phyloP scores from a whole-genome alignment of 1,139 yeast genomes.

The Suhomyces maxii region DNA sequence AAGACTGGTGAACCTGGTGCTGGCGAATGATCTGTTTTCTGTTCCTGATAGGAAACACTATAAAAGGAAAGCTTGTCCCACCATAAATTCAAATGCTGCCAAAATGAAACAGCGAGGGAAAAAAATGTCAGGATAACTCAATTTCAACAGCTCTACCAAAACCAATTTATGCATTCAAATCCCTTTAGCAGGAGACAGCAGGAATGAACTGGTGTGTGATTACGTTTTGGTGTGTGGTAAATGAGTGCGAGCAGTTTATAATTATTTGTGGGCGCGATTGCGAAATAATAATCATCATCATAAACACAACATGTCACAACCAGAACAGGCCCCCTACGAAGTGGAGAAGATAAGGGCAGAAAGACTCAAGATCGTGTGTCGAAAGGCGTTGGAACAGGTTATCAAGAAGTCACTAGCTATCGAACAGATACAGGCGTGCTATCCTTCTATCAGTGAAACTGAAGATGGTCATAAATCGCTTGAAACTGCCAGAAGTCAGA shows the following conservation, averaged over 20 bases:
- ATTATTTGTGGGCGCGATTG: neutral
- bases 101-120: too few species aligned
- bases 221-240: neutral
- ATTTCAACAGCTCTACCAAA: too few species aligned
- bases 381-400: constrained; percentile 70
- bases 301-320: neutral
- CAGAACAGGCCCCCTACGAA: neutral
- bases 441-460: constrained; percentile 56
- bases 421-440: constrained; percentile 65
- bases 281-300: neutral
- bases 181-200: too few species aligned
- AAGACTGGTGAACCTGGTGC: too few species aligned
- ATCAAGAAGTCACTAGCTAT: constrained; percentile 55
- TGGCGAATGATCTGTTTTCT: too few species aligned
- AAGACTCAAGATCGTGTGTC: constrained; percentile 55
- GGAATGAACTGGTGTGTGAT: too few species aligned
- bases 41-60: too few species aligned
- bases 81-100: too few species aligned
- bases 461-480: constrained; percentile 54
- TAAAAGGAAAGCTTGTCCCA: too few species aligned
- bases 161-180: too few species aligned
- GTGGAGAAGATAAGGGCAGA: constrained; percentile 49
- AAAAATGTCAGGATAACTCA: too few species aligned
- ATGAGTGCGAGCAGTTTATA: neutral
- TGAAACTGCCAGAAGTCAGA: constrained; percentile 59